These are phyloP conservation scores for Chaetomiaceae sp. DNA, from an alignment of 2,329 filamentous ascomycete species.

Conservation along the genomic window DNA sequence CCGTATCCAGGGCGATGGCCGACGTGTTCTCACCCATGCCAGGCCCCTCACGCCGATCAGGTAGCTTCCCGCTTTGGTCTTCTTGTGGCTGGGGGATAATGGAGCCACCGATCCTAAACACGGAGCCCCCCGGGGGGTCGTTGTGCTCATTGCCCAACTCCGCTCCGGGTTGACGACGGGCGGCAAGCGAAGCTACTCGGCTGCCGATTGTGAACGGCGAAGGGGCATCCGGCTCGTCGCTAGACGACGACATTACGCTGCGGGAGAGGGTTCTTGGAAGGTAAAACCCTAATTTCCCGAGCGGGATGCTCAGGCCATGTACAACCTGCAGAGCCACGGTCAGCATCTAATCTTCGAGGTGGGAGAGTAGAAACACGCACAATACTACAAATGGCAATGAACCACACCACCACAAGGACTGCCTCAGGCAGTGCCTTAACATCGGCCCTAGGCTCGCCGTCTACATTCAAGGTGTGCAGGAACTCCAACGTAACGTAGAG, in stretches of 20 bases:
- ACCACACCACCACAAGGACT: conserved; percentile 76
- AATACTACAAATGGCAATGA: conserved; percentile 76
- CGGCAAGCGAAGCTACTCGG: conserved; percentile 29
- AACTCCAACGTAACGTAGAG: conserved; percentile 78
- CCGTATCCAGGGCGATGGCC: not conserved
- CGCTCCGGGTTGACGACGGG: conserved; percentile 19
- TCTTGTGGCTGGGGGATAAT: conserved; percentile 29
- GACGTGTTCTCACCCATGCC: not conserved
- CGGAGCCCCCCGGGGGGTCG: conserved; percentile 25
- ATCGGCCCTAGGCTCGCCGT: conserved; percentile 60
- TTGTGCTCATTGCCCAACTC: conserved; percentile 13
- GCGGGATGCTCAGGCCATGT: conserved; percentile 75
- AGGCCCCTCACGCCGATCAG: conserved; percentile 23
- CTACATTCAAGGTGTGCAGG: conserved; percentile 52
- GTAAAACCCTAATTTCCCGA: conserved; percentile 62
- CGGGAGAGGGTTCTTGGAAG: conserved; percentile 60
- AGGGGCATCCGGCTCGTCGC: conserved; percentile 17
- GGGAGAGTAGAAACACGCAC: conserved; percentile 47
- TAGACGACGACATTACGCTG: conserved; percentile 30
- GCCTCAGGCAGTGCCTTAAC: conserved; percentile 61
- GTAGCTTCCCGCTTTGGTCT: not conserved
- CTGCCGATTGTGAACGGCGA: conserved; percentile 31
- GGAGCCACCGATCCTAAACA: conserved; percentile 41
- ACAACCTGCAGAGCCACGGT: conserved; percentile 50
- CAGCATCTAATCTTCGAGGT: not conserved